A percentile compares a stretch with the other conserved stretches of the same genome.
These are phyloP conservation scores for Syzygium grande DNA, from an alignment of 345 rosid genomes.

Conservation along the genomic window DNA sequence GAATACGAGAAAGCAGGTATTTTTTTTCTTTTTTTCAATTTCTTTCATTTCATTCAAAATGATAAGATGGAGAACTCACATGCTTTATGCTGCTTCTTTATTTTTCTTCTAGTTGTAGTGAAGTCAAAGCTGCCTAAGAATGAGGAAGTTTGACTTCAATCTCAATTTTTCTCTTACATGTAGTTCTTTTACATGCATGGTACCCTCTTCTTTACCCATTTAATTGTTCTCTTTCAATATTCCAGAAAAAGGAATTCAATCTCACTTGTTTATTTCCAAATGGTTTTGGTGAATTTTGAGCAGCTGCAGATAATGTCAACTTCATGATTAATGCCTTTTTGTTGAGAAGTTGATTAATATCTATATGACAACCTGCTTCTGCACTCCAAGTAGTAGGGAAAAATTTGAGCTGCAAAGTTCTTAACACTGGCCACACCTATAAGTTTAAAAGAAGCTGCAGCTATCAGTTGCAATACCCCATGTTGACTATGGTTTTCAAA, in stretches of 20 bases:
- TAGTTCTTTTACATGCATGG: neutral
- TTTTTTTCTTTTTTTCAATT: neutral
- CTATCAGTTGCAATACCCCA: neutral
- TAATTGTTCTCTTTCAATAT: neutral
- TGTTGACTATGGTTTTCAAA: neutral
- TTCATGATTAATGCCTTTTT: neutral
- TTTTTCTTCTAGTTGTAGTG: neutral
- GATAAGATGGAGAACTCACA: neutral
- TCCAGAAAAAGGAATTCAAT: neutral
- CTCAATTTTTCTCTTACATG: neutral
- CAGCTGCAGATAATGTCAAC: neutral
- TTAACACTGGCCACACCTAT: neutral
- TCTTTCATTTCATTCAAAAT: neutral
- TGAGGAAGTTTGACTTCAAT: neutral
- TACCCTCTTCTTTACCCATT: neutral
- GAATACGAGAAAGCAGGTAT: constrained; percentile 19
- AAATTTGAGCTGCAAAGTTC: neutral
- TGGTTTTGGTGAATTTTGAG: neutral
- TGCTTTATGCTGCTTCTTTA: neutral
- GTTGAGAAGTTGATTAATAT: neutral
- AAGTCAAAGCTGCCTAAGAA: neutral
- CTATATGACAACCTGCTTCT: neutral
- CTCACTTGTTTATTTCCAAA: neutral
- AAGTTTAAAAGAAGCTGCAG: neutral
- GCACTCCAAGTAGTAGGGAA: neutral